Base-by-base conservation (phyloP, 768 basidiomycete species). In the Russula griseocarnosa region DNA sequence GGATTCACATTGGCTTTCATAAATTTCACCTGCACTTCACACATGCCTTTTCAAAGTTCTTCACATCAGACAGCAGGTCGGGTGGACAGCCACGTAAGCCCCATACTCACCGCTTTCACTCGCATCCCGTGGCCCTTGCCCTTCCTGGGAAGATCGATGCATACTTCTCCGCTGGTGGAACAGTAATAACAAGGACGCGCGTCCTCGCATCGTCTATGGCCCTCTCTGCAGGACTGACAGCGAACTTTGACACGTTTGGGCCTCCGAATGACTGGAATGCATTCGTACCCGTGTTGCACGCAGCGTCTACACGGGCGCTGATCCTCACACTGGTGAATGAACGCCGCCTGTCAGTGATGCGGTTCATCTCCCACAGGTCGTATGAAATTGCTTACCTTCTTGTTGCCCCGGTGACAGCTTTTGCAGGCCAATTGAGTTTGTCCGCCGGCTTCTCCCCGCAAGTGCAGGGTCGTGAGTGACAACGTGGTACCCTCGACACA, bases 231-330 rank as follows among this genome's bases (percentile, higher is more conserved):
- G 14, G 74, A 77, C 68, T 84, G 84, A 65, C 85, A 87, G 24
- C 85, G 82, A 57, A 84, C 72, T 64, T 82, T 84, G 61, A 83
- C 80, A 22, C 80, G 77, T 70, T 86, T 86, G 3, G 83, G 82
- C 13, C 79, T 79, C 14, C 82, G 80, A n/a, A 73, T 74, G 11
- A 85, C 76, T 63, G 84, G 83, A 20, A 86, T 68, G 68, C 86
- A 87, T 47, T 80, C 79, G 68, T 84, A 82, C 3, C 74, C 73
- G 30, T 84, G 79, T 20, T 79, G 74, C 34, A 84, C 73, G 69
- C 86, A 87, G 40, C 85, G 81, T 63, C 79, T 76, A 71, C 85
- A 86, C 14, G 86, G 86, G 24, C 84, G 80, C 65, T 84, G 79
- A 68, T 85, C 79, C 55, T 86, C 84, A 68, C 85, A 86, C 85